Base-by-base conservation (phyloP, 1,139 yeast species). In the Groenewaldozyma sp. region DNA sequence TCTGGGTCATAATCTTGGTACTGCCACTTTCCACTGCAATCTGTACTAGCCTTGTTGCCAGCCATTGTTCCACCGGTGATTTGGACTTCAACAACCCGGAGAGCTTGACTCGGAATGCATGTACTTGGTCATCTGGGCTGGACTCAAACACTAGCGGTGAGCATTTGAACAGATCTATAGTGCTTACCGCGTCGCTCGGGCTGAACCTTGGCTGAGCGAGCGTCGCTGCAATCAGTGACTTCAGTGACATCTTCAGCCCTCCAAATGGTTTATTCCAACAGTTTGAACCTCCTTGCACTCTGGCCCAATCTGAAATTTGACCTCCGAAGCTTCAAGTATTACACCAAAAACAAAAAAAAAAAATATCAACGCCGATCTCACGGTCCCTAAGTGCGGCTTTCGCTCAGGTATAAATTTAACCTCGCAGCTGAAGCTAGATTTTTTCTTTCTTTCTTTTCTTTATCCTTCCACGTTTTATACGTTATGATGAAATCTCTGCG, bases 401-500 rank as follows among this genome's bases (percentile, higher is more conserved):
- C n/a, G n/a, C n/a, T n/a, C n/a, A n/a, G n/a, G n/a, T n/a, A n/a
- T n/a, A n/a, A n/a, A n/a, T n/a, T n/a, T n/a, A n/a, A n/a, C n/a
- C n/a, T n/a, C n/a, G n/a, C n/a, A n/a, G n/a, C n/a, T n/a, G n/a
- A n/a, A n/a, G n/a, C n/a, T n/a, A n/a, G n/a, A n/a, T n/a, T 11
- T 22, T 22, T 22, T 22, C 11, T 11, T 11, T 22, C 26, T 35
- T 35, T 28, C 29, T 38, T 39, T 40, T 46, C 43, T 45, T 46
- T 42, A 52, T 50, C 59, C 62, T 57, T 57, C 62, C 61, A 56
- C 59, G 60, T 56, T 57, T 57, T 57, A 52, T 49, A 56, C 55
- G 56, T 51, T 43, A 55, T 58, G 62, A 58, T 58, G 62, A 58
- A 55, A 45, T 39, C 51, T 55, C 51, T 48, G 61, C 60, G 61